phyloP scores from a whole-genome alignment of 768 basidiomycete species.

The Scleroderma bovista region DNA sequence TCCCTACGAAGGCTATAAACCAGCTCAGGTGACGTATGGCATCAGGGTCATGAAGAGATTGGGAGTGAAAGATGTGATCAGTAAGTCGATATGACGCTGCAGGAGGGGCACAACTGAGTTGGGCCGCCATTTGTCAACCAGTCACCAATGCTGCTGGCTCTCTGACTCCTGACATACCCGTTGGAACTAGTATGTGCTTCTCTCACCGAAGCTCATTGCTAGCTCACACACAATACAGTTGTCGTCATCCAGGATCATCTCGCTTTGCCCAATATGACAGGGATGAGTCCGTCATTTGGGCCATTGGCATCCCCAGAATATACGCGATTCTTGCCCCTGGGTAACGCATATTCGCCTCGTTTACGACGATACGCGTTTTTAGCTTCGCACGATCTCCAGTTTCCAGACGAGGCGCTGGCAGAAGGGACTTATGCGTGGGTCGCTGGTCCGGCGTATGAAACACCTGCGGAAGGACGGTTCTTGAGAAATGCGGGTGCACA shows the following conservation, averaged over 20 bases:
- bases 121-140: conserved; percentile 27
- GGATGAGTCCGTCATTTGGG: conserved; percentile 77
- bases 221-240: conserved; percentile 39
- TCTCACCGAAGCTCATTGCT: not conserved
- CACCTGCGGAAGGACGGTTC: conserved; percentile 79
- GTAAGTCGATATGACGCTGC: conserved; percentile 37
- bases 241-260: conserved; percentile 83
- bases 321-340: conserved; percentile 78
- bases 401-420: conserved; percentile 51
- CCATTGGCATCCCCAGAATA: conserved; percentile 52
- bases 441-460: conserved; percentile 86
- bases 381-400: conserved; percentile 56
- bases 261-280: conserved; percentile 71
- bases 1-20: conserved; percentile 75
- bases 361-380: conserved; percentile 71
- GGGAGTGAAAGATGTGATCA: conserved; percentile 70
- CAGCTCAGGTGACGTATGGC: conserved; percentile 69
- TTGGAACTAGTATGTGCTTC: conserved; percentile 70
- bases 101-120: conserved; percentile 3
- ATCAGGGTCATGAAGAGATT: conserved; percentile 74
- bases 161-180: conserved; percentile 63
- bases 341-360: conserved; percentile 71
- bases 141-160: conserved; percentile 90
- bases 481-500: conserved; percentile 72
- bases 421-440: conserved; percentile 93